Percentiles rank a stretch among this genome's conserved stretches.
phyloP scores from a whole-genome alignment of 169 alveolate genomes.

The Fabrea salina region DNA sequence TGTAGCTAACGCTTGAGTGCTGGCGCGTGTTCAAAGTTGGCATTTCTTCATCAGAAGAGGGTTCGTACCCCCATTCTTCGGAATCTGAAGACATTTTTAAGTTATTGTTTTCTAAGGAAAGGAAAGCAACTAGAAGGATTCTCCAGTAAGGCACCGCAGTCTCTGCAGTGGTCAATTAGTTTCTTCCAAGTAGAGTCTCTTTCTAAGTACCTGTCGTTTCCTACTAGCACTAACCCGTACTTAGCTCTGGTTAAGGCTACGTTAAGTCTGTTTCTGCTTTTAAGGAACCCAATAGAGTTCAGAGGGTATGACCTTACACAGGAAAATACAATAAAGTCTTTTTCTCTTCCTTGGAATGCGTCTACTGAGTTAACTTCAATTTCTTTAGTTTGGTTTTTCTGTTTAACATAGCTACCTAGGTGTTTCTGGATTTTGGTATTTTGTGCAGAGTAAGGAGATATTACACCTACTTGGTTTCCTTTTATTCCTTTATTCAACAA shows the following conservation, averaged over 20 bases:
- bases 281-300: constrained; percentile 77
- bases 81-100: too few species aligned
- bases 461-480: neutral
- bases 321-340: constrained; percentile 92
- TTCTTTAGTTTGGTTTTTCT: neutral
- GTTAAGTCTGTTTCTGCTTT: constrained; percentile 83
- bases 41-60: too few species aligned
- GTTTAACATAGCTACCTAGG: too few species aligned
- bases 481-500: neutral
- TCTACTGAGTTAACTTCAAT: constrained; percentile 97
- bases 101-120: too few species aligned
- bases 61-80: too few species aligned
- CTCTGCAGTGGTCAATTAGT: too few species aligned
- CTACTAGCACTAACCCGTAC: constrained; percentile 24
- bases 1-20: too few species aligned
- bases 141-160: too few species aligned
- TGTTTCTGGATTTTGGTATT: neutral
- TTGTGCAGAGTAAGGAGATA: neutral
- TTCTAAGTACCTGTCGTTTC: too few species aligned
- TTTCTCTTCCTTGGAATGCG: constrained; percentile 98
- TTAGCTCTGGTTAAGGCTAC: constrained; percentile 85
- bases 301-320: constrained; percentile 85
- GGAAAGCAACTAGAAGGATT: too few species aligned
- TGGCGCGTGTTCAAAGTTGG: too few species aligned
- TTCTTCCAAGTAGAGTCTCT: too few species aligned